Percentiles rank a stretch among this genome's conserved stretches.
Conservation (phyloP, 208 protist genomes). For the Crithidia sp. region DNA sequence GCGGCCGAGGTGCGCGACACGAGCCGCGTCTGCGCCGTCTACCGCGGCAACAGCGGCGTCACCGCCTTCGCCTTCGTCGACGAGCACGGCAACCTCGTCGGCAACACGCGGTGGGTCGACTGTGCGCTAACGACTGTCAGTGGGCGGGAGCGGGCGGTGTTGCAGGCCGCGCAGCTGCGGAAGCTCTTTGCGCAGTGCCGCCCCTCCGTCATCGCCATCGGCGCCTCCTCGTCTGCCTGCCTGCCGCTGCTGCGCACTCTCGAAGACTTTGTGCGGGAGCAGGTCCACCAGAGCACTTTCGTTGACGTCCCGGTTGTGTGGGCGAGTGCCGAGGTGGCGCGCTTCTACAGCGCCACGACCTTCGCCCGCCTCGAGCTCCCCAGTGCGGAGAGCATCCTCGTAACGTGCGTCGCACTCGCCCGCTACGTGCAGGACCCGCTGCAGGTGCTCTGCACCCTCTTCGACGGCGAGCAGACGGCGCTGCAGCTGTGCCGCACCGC, state of each 20-base stretch:
- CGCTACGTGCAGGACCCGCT: slow-evolving; percentile 84
- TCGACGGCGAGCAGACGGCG: slow-evolving; percentile 69
- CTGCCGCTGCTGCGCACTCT: slow-evolving; percentile 65
- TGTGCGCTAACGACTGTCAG: slow-evolving; percentile 59
- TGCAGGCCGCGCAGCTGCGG: slow-evolving; percentile 68
- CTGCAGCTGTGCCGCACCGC: slow-evolving; percentile 61
- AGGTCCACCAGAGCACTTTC: slow-evolving; percentile 39
- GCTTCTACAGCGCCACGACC: slow-evolving; percentile 58
- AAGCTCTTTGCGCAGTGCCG: slow-evolving; percentile 62
- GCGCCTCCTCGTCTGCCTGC: slow-evolving; percentile 48
- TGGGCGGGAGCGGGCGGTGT: slow-evolving; percentile 49
- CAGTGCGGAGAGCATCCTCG: slow-evolving; percentile 44
- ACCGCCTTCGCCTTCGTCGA: slow-evolving; percentile 81
- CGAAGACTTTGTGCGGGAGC: slow-evolving; percentile 67
- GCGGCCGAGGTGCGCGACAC: slow-evolving; percentile 10
- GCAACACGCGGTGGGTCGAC: slow-evolving; percentile 74
- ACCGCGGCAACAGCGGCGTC: slow-evolving; percentile 68
- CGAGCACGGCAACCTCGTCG: slow-evolving; percentile 71
- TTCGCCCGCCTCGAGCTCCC: slow-evolving; percentile 59
- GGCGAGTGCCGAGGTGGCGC: slow-evolving; percentile 71
- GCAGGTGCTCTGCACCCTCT: slow-evolving; percentile 58
- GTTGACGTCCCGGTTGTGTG: slow-evolving; percentile 75
- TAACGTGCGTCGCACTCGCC: slow-evolving; percentile 59
- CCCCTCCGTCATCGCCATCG: slow-evolving; percentile 78
- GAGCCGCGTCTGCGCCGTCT: slow-evolving; percentile 79